Percentiles rank a stretch among this genome's conserved stretches.
phyloP scores from a whole-genome alignment of 2,329 filamentous ascomycete species.

The Aspergillus glaucus region DNA sequence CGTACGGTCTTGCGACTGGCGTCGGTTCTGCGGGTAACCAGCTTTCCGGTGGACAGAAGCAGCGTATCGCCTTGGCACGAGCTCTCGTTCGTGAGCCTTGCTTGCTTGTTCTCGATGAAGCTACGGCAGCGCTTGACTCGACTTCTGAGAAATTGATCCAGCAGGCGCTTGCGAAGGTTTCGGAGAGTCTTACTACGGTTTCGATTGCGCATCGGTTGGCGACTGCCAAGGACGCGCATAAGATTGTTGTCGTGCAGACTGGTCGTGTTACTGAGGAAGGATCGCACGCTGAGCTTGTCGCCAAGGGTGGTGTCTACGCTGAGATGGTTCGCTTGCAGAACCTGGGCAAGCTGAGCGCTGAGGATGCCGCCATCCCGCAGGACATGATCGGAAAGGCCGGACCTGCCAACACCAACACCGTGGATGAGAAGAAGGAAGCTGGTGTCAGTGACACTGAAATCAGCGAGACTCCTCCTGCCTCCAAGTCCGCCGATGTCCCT shows the following conservation, averaged over 20 bases:
- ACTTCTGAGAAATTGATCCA: conserved; percentile 31
- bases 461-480: conserved; percentile 8
- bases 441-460: conserved; percentile 17
- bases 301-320: conserved; percentile 39
- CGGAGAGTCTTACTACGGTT: conserved; percentile 25
- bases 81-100: conserved; percentile 80
- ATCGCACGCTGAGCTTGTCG: conserved; percentile 25
- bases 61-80: conserved; percentile 81
- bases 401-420: conserved; percentile 8
- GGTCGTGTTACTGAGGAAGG: conserved; percentile 31
- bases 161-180: conserved; percentile 23
- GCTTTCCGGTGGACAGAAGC: conserved; percentile 66
- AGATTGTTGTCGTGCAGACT: conserved; percentile 31
- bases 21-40: conserved; percentile 22
- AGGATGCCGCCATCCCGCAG: conserved; percentile 7
- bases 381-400: conserved; percentile 15
- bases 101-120: conserved; percentile 51
- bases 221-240: conserved; percentile 31
- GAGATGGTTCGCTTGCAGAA: conserved; percentile 46
- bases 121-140: conserved; percentile 32
- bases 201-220: conserved; percentile 34
- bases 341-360: conserved; percentile 18
- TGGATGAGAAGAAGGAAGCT: conserved; percentile 14
- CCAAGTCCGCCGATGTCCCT: conserved; percentile 2
- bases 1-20: conserved; percentile 29